These are phyloP conservation scores for Aspergillus versicolor DNA, from an alignment of 2,329 filamentous ascomycete genomes.

Conservation along the genomic window DNA sequence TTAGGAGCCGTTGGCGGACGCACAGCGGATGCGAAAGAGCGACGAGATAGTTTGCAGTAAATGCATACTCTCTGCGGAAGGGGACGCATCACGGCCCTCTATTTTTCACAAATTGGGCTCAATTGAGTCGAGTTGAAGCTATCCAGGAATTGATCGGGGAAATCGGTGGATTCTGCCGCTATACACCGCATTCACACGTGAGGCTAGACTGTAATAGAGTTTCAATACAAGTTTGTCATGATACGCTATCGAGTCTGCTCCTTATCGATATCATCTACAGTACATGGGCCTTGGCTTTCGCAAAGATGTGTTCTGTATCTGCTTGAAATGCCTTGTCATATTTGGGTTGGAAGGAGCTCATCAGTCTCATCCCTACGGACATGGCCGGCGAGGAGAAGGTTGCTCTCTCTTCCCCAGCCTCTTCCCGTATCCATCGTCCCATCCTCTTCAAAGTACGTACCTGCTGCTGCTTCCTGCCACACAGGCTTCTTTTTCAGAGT, in stretches of 20 bases:
- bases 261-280: neutral
- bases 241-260: neutral
- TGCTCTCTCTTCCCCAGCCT: conserved; percentile 19
- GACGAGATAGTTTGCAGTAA: conserved; percentile 30
- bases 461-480: conserved; percentile 8
- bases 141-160: neutral
- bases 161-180: neutral
- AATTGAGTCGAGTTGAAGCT: conserved; percentile 4
- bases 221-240: neutral
- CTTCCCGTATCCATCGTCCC: neutral
- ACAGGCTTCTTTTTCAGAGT: conserved; percentile 18
- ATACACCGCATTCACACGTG: neutral
- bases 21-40: conserved; percentile 8
- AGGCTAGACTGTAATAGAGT: neutral
- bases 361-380: conserved; percentile 15
- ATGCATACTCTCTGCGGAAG: conserved; percentile 28
- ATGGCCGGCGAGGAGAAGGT: conserved; percentile 35
- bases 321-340: conserved; percentile 38
- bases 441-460: neutral
- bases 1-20: conserved; percentile 71
- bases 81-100: neutral
- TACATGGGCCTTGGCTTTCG: too few species aligned
- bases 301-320: conserved; percentile 43
- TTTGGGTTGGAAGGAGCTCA: too few species aligned
- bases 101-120: neutral